Conservation (phyloP, 805 yeast species). For the Zygotorulaspora chibaensis region DNA sequence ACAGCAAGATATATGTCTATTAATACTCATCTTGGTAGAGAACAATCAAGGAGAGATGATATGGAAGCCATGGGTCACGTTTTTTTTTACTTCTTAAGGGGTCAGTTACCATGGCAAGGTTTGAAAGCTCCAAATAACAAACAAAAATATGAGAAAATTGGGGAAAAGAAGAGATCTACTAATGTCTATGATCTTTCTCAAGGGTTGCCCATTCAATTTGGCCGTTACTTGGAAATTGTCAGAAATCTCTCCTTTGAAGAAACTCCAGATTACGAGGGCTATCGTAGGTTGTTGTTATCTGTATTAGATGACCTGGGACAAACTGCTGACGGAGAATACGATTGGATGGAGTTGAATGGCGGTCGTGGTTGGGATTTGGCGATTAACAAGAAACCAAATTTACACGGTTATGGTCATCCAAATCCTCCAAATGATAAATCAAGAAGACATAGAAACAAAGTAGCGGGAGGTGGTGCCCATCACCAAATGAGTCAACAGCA, state of each 20-base stretch:
- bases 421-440: slow-evolving; percentile 62
- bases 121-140: slow-evolving; percentile 96
- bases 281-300: slow-evolving; percentile 70
- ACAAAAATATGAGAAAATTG: slow-evolving; percentile 95
- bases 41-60: slow-evolving; percentile 94
- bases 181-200: slow-evolving; percentile 79
- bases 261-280: slow-evolving; percentile 88
- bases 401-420: slow-evolving; percentile 96
- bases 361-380: slow-evolving; percentile 95
- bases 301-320: slow-evolving; percentile 71
- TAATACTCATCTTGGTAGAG: slow-evolving; percentile 95
- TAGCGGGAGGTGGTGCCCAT: slow-evolving; percentile 11
- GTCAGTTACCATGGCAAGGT: slow-evolving; percentile 98
- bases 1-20: slow-evolving; percentile 99
- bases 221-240: slow-evolving; percentile 83
- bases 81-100: slow-evolving; percentile 88
- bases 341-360: slow-evolving; percentile 95
- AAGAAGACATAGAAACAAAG: slow-evolving; percentile 25
- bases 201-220: slow-evolving; percentile 89
- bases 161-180: slow-evolving; percentile 91
- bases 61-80: slow-evolving; percentile 96
- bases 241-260: slow-evolving; percentile 89
- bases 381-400: slow-evolving; percentile 84
- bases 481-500: slow-evolving; percentile 13
- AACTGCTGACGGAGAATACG: slow-evolving; percentile 82